Conservation (phyloP, 108 stramenopile species). For the Parietichytrium sp. region DNA sequence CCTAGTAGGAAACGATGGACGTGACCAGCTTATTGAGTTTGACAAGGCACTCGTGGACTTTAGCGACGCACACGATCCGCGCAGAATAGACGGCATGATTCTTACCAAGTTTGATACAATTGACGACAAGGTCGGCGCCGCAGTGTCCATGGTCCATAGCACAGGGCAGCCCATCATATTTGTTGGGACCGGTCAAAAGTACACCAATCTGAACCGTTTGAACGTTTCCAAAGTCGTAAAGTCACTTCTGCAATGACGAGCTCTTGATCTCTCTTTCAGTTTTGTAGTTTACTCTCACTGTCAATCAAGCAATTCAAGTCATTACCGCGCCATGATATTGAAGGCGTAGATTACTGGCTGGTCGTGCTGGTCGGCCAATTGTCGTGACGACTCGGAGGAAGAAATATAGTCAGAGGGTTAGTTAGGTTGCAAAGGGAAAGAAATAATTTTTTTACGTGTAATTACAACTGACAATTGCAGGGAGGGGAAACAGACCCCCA, state of each 20-base stretch:
- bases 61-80: conserved; percentile 22
- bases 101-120: conserved; percentile 97
- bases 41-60: conserved; percentile 73
- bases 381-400: no score
- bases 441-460: no score
- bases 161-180: conserved; percentile 92
- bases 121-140: conserved; percentile 96
- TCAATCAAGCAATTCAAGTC: no score
- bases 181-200: conserved; percentile 95
- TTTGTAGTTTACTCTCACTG: no score
- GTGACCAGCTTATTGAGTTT: conserved; percentile 91
- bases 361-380: no score
- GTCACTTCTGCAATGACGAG: conserved; percentile 68
- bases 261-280: no score
- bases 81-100: conserved; percentile 87
- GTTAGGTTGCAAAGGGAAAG: no score
- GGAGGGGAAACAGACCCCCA: no score
- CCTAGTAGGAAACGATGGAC: conserved; percentile 92
- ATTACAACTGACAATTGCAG: no score
- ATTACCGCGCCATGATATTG: no score
- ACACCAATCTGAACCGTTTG: conserved; percentile 88
- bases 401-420: no score
- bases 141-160: conserved; percentile 85
- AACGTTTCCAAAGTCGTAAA: conserved; percentile 77
- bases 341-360: no score